These are phyloP conservation scores for Camelina neglecta DNA, from an alignment of 345 rosid species.

Conservation along the genomic window DNA sequence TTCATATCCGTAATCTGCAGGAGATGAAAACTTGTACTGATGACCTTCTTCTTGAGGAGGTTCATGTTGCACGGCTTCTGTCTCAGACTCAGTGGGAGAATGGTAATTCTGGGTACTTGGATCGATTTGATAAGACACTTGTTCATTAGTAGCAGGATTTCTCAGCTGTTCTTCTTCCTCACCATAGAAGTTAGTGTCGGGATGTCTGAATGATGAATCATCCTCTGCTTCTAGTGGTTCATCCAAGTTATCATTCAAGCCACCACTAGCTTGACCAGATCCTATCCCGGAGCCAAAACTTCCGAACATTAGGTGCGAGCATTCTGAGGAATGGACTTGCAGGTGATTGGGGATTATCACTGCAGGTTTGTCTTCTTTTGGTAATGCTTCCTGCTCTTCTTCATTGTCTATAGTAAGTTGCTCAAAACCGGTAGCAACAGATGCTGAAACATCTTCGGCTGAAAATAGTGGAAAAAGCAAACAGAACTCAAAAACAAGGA, in stretches of 20 bases:
- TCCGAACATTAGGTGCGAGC: slow-evolving; percentile 90
- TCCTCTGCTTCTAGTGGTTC: slow-evolving; percentile 54
- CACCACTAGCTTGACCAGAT: slow-evolving; percentile 30
- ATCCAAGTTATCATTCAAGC: slow-evolving; percentile 60
- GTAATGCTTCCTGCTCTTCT: slow-evolving; percentile 49
- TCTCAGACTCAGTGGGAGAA: slow-evolving; percentile 59
- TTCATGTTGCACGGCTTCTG: slow-evolving; percentile 70
- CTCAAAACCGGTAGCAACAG: slow-evolving; percentile 58
- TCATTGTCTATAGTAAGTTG: slow-evolving; percentile 62
- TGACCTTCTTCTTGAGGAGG: slow-evolving; percentile 62
- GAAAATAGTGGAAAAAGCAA: slow-evolving; percentile 34
- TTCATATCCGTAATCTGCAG: slow-evolving; percentile 69
- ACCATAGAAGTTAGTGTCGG: slow-evolving; percentile 65
- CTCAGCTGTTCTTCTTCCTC: slow-evolving; percentile 66
- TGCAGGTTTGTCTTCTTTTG: slow-evolving; percentile 65
- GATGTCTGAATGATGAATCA: slow-evolving; percentile 52
- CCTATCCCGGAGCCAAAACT: slow-evolving; percentile 61
- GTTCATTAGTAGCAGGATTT: slow-evolving; percentile 58
- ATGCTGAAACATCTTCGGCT: slow-evolving; percentile 64
- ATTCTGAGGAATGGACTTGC: slow-evolving; percentile 74
- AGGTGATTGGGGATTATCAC: slow-evolving; percentile 90
- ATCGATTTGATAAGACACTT: slow-evolving; percentile 49
- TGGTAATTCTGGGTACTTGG: slow-evolving; percentile 58
- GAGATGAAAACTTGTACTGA: slow-evolving; percentile 63
- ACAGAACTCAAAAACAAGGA: slow-evolving; percentile 1